Conservation (phyloP, 139 green algal species). For the Tetradesmus obliquus region DNA sequence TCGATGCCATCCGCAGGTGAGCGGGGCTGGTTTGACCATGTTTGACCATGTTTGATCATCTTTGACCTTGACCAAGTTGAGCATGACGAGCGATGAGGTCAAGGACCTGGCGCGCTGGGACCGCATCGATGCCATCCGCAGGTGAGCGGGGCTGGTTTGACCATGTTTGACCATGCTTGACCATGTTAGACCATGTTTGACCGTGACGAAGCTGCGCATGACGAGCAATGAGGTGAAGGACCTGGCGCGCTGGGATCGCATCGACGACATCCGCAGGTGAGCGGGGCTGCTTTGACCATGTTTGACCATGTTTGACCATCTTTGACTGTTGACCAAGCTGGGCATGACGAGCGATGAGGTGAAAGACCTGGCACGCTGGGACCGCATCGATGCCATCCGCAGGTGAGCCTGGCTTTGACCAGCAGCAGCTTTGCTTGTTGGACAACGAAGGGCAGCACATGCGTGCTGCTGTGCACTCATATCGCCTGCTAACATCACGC, state of each 20-base stretch:
- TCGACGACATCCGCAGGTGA: slow-evolving; percentile 39
- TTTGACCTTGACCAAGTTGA: slow-evolving; percentile 64
- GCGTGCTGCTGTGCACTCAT: too few relatives aligned
- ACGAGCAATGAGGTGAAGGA: slow-evolving; percentile 53
- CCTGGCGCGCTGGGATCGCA: slow-evolving; percentile 35
- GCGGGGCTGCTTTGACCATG: neutral
- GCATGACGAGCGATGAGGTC: slow-evolving; percentile 61
- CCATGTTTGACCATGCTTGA: too few relatives aligned
- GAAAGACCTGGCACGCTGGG: slow-evolving; percentile 26
- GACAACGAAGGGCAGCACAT: too few relatives aligned
- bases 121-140: slow-evolving; percentile 42
- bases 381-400: slow-evolving; percentile 43
- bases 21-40: neutral
- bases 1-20: slow-evolving; percentile 29
- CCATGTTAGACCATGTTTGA: too few relatives aligned
- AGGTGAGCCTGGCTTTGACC: neutral
- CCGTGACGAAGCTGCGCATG: slow-evolving; percentile 64
- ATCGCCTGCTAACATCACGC: too few relatives aligned
- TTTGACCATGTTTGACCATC: too few relatives aligned
- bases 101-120: slow-evolving; percentile 28
- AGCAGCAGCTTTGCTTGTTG: too few relatives aligned
- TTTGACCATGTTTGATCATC: too few relatives aligned
- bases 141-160: neutral
- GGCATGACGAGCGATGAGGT: slow-evolving; percentile 62
- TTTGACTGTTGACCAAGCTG: slow-evolving; percentile 56